phyloP scores from a whole-genome alignment of 2,329 filamentous ascomycete genomes.

The Diaporthe ilicicola region DNA sequence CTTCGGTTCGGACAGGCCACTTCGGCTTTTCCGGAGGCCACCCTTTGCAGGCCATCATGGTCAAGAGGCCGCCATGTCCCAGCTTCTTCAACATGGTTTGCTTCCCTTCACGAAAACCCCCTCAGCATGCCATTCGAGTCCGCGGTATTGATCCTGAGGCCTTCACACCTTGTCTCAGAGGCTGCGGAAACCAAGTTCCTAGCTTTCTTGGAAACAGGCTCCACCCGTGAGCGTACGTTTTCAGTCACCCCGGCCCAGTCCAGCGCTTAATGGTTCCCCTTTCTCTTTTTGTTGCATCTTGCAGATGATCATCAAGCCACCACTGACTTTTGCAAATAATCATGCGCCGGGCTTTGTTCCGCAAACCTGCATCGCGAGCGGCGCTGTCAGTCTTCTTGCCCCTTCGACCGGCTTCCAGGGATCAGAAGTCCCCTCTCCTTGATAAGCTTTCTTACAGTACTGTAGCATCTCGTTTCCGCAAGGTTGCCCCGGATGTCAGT shows the following conservation, averaged over 20 bases:
- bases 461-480: not conserved
- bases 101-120: not conserved
- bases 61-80: not conserved
- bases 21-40: not conserved
- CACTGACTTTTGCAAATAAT: not conserved
- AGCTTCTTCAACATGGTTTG: not conserved
- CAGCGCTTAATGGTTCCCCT: not conserved
- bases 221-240: not conserved
- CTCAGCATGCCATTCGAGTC: not conserved
- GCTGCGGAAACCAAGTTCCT: slow-evolving; percentile 1
- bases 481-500: not conserved
- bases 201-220: slow-evolving; percentile 2
- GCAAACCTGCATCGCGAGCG: not conserved
- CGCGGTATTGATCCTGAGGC: not conserved
- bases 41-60: not conserved
- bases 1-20: not conserved
- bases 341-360: slow-evolving; percentile 1
- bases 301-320: slow-evolving; percentile 15
- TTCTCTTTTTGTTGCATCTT: slow-evolving; percentile 15
- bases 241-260: not conserved
- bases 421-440: not conserved
- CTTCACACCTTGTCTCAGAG: slow-evolving; percentile 14
- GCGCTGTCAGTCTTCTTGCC: not conserved
- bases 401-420: not conserved
- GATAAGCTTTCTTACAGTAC: not conserved